Conservation (phyloP, 2,329 filamentous ascomycete genomes). For the Aspergillus spinulosporus region DNA sequence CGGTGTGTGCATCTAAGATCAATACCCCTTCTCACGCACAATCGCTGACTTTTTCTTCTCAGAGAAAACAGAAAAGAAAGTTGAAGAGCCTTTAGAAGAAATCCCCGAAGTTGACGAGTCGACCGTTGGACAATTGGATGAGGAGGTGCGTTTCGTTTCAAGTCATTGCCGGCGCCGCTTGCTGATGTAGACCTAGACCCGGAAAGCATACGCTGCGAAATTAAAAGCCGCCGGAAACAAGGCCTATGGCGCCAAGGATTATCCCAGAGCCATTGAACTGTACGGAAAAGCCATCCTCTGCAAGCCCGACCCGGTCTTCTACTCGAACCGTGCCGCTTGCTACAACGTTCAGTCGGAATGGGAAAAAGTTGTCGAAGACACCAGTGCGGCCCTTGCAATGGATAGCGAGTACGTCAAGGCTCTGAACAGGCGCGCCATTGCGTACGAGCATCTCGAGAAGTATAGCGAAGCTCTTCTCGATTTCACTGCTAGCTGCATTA, state of each 20-base stretch:
- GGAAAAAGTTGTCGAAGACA: slow-evolving; percentile 96
- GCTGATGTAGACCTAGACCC: slow-evolving; percentile 56
- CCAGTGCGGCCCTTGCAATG: slow-evolving; percentile 88
- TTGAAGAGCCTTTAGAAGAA: slow-evolving; percentile 61
- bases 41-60: neutral
- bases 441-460: slow-evolving; percentile 88
- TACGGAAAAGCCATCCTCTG: slow-evolving; percentile 96
- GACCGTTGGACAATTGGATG: slow-evolving; percentile 48
- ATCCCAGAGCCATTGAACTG: slow-evolving; percentile 87
- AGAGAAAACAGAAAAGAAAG: slow-evolving; percentile 47
- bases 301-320: slow-evolving; percentile 97
- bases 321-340: slow-evolving; percentile 97
- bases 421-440: slow-evolving; percentile 91
- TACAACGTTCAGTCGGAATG: slow-evolving; percentile 91
- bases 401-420: slow-evolving; percentile 97
- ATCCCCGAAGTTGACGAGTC: slow-evolving; percentile 64
- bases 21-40: slow-evolving; percentile 29
- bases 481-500: slow-evolving; percentile 98
- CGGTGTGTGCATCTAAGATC: slow-evolving; percentile 32
- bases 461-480: slow-evolving; percentile 94
- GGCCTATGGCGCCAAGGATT: slow-evolving; percentile 91
- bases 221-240: slow-evolving; percentile 96
- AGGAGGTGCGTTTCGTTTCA: slow-evolving; percentile 42
- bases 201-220: slow-evolving; percentile 83
- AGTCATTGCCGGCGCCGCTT: neutral